Base-by-base conservation (phyloP, 1,284 basidiomycete genomes). In the Ceratobasidium sp. region DNA sequence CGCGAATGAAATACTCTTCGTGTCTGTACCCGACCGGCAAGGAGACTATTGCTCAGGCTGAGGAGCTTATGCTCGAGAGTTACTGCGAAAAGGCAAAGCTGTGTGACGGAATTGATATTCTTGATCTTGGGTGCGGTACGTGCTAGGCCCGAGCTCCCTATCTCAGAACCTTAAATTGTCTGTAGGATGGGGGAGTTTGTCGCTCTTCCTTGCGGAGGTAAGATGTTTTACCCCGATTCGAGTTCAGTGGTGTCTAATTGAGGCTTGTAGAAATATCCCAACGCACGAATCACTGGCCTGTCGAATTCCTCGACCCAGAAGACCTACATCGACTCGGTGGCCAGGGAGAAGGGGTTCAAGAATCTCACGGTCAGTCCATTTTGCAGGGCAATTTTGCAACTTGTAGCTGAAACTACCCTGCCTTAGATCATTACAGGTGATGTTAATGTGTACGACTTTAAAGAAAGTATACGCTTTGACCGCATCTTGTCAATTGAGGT, bases 241-340 rank as follows among this genome's bases (percentile, higher is more conserved):
- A 51, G 22, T n/a, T 22, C 40, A 29, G 19, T n/a, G 5, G 13
- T 7, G 29, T 29, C 64, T 67, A 29, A 49, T 37, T 17, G 4
- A 13, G 29, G 22, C 46, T 49, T 7, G 2, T 78, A 91, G 88
- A 91, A 90, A 86, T 94, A 93, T 81, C 92, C 92, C 0, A 88
- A 89, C 65, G 89, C 91, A 0, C 83, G 86, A 5, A 90, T 94
- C 67, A 89, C 86, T 1, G 90, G 90, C 22, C 83, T 94, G 2
- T 92, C 91, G 62, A 94, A 94, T 81, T 93, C 91, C 9, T 80
- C 86, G 0, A 93, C 92, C 0, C 92, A 94, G 82, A 94, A 92
- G 81, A 81, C 84, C 32, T 85, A 91, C 81, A 94, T 94, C 75
- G 91, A 93, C 78, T 81, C 82, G 1, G 84, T 84, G 29, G 90